Conservation (phyloP, 805 yeast species). For the Pachysolen tannophilus region DNA sequence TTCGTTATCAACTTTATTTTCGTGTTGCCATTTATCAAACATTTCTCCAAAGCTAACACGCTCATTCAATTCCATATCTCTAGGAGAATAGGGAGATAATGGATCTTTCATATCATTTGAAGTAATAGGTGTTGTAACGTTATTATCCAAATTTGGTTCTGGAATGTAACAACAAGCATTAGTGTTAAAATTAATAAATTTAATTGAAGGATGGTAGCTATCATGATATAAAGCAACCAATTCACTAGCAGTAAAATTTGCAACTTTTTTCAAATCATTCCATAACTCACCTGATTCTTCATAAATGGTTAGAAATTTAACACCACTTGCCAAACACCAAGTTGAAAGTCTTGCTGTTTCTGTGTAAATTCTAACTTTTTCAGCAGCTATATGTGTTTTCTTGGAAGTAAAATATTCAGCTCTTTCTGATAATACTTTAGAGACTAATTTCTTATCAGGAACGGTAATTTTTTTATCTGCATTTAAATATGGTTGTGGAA, state of each 20-base stretch:
- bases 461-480: slow-evolving; percentile 29
- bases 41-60: slow-evolving; percentile 8
- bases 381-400: slow-evolving; percentile 32
- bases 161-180: slow-evolving; percentile 11
- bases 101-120: slow-evolving; percentile 6
- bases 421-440: slow-evolving; percentile 21
- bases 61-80: slow-evolving; percentile 4
- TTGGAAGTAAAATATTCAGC: slow-evolving; percentile 31
- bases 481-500: slow-evolving; percentile 35
- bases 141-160: slow-evolving; percentile 5
- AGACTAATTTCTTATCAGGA: slow-evolving; percentile 29
- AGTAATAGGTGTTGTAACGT: not conserved
- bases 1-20: slow-evolving; percentile 7
- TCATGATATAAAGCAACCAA: slow-evolving; percentile 13
- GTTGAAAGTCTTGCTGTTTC: slow-evolving; percentile 26
- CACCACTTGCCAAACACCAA: slow-evolving; percentile 21
- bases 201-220: slow-evolving; percentile 14
- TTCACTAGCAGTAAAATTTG: slow-evolving; percentile 19
- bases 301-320: slow-evolving; percentile 17
- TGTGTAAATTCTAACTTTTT: slow-evolving; percentile 28
- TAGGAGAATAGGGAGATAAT: slow-evolving; percentile 13
- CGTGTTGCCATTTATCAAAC: slow-evolving; percentile 7
- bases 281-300: slow-evolving; percentile 21
- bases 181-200: slow-evolving; percentile 14
- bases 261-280: slow-evolving; percentile 17